Percentiles rank a stretch among this genome's conserved stretches.
These are phyloP conservation scores for Erythrobasidium hasegawianum DNA, from an alignment of 1,284 basidiomycete species.

Conservation along the genomic window DNA sequence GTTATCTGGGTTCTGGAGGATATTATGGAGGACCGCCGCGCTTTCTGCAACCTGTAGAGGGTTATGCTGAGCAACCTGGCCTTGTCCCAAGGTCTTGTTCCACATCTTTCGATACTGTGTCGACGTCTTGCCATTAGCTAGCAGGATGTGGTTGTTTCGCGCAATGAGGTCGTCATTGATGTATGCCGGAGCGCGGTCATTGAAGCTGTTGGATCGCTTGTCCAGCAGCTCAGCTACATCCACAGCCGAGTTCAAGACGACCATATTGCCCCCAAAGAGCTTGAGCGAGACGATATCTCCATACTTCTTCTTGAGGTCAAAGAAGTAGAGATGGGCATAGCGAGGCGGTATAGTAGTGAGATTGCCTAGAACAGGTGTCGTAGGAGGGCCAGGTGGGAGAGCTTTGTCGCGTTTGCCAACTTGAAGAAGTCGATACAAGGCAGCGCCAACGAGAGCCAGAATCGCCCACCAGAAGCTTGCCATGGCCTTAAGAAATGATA, in stretches of 20 bases:
- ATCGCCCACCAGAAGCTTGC: no score
- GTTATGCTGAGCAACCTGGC: background rate
- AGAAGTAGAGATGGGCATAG: conserved; percentile 6
- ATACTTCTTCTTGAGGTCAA: background rate
- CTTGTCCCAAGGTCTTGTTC: conserved; percentile 4
- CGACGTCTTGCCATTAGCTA: conserved; percentile 6
- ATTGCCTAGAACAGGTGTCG: conserved; percentile 14
- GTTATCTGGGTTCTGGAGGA: conserved; percentile 7
- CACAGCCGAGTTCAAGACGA: conserved; percentile 22
- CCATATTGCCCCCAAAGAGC: conserved; percentile 10
- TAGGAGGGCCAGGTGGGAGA: conserved; percentile 13
- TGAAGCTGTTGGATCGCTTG: conserved; percentile 4
- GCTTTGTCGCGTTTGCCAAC: conserved; percentile 2
- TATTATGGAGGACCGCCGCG: conserved; percentile 8
- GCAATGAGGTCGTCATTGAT: conserved; percentile 10
- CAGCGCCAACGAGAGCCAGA: no score
- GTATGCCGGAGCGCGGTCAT: conserved; percentile 2
- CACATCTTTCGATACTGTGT: background rate
- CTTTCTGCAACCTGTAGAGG: conserved; percentile 16
- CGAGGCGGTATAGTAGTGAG: background rate
- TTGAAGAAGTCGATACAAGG: background rate
- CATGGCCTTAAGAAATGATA: no score
- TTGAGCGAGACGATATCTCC: conserved; percentile 13
- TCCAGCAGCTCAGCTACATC: conserved; percentile 12
- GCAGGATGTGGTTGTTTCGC: background rate